Evolutionary conservation across 2,329 filamentous ascomycete genomes (phyloP).

Genomic region (Anthostomella pinea): DNA sequence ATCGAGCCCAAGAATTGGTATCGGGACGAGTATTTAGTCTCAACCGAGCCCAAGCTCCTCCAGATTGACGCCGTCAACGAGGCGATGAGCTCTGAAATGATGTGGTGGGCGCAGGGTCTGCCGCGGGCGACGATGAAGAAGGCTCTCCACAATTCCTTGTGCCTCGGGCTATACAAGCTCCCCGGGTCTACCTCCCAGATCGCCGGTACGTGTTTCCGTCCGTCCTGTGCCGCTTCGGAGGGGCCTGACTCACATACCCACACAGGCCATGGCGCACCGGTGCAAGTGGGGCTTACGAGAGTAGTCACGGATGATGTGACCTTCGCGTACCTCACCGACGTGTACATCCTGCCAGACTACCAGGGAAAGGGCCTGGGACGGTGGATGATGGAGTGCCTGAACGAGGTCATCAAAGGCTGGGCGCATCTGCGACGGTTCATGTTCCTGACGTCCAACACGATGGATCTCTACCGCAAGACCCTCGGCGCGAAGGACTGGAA

Average conservation of each 20-base stretch:
- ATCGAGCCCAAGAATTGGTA: constrained; percentile 43
- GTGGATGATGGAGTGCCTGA: constrained; percentile 52
- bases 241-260: constrained; percentile 3
- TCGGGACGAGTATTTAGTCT: constrained; percentile 56
- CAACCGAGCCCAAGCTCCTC: constrained; percentile 56
- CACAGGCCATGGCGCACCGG: constrained; percentile 21
- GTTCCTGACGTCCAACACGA: constrained; percentile 45
- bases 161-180: constrained; percentile 54
- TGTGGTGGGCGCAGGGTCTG: constrained; percentile 60
- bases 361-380: constrained; percentile 51
- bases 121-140: constrained; percentile 46
- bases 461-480: constrained; percentile 45
- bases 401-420: constrained; percentile 46
- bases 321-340: constrained; percentile 63
- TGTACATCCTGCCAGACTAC: constrained; percentile 50
- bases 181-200: constrained; percentile 31
- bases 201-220: constrained; percentile 25
- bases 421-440: constrained; percentile 55
- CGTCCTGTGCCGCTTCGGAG: background rate
- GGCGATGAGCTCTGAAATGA: constrained; percentile 52
- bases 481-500: constrained; percentile 45
- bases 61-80: constrained; percentile 52
- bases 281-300: constrained; percentile 54
- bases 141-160: constrained; percentile 57
- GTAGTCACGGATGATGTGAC: constrained; percentile 69